Percentiles rank a stretch among this genome's conserved stretches.
Evolutionary conservation across 257 asterid species (phyloP).

Genomic region (Prunella vulgaris): DNA sequence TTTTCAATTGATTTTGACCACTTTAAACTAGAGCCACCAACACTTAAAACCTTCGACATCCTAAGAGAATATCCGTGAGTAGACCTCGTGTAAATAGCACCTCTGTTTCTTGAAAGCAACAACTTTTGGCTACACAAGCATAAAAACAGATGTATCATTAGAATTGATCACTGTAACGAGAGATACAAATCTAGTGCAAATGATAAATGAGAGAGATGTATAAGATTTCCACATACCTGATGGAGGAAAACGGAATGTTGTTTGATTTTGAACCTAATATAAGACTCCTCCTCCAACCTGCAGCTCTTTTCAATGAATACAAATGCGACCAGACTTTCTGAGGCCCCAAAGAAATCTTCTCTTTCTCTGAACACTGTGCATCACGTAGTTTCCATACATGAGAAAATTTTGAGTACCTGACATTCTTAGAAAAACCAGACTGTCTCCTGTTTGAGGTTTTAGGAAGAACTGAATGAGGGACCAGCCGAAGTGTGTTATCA

Average conservation of each 20-base stretch:
- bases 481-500: conserved; percentile 26
- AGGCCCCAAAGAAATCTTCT: conserved; percentile 35
- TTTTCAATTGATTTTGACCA: conserved; percentile 96
- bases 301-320: conserved; percentile 69
- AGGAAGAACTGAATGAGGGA: conserved; percentile 29
- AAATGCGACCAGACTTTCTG: conserved; percentile 47
- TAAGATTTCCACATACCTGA: conserved; percentile 42
- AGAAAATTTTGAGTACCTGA: conserved; percentile 45
- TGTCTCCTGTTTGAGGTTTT: conserved; percentile 36
- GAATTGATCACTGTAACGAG: conserved; percentile 10
- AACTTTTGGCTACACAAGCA: conserved; percentile 54
- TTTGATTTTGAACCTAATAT: conserved; percentile 36
- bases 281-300: conserved; percentile 48
- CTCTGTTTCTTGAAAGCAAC: conserved; percentile 64
- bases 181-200: background rate
- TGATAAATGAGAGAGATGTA: conserved; percentile 16
- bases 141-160: conserved; percentile 21
- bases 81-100: conserved; percentile 81
- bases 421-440: conserved; percentile 43
- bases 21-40: conserved; percentile 77
- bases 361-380: conserved; percentile 41
- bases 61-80: conserved; percentile 73
- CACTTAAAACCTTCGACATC: conserved; percentile 73
- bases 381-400: conserved; percentile 74
- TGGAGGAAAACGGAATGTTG: conserved; percentile 30